Base-by-base conservation (phyloP, 2,329 filamentous ascomycete species). In the Cladosporium sp. region DNA sequence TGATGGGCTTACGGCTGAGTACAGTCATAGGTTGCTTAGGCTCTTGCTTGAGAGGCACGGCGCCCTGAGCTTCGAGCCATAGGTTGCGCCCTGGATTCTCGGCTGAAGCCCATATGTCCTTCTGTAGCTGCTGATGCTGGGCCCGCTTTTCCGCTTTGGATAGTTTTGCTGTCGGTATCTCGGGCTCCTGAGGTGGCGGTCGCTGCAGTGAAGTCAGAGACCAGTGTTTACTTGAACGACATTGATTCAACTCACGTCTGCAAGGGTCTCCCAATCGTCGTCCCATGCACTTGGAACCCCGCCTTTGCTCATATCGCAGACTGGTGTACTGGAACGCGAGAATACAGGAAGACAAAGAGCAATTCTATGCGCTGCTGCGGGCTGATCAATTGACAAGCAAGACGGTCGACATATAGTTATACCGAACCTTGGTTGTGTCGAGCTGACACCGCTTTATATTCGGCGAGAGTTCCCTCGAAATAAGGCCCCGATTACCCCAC, bases 21-120 rank as follows among this genome's bases (percentile, higher is more conserved):
- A 97, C 79, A 59, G 85, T 93, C 61, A 96, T 83, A 34, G 87
- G 80, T 0, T 88, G 86, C 67, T 91, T 93, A 74, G 93, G 91
- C 33, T 84, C 78, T 46, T 67, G 64, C 59, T 84, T 83, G 16
- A 89, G 71, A 0, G 89, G 85, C 2, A 85, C 78, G 44, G 64
- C 61, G 56, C 78, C 78, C 59, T 74, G 79, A 52, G 84, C 77
- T 66, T 89, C 82, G 53, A 93, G 76, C 67, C 86, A 95, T 67
- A 89, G 83, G 63, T 86, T 83, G 9, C 85, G 83, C 58, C 89
- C 79, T 13, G 85, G 81, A 8, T 86, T 77, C 70, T 95, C 89
- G 86, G 91, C 92, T 65, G 89, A 85, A 65, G 93, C 83, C 92
- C 92, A 96, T 52, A 96, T 73, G 69, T 87, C 86, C 63, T 85